Evolutionary conservation across 805 yeast genomes (phyloP), one percentile per base, ranked within the genome.

Genomic region (Hanseniaspora vineae): DNA sequence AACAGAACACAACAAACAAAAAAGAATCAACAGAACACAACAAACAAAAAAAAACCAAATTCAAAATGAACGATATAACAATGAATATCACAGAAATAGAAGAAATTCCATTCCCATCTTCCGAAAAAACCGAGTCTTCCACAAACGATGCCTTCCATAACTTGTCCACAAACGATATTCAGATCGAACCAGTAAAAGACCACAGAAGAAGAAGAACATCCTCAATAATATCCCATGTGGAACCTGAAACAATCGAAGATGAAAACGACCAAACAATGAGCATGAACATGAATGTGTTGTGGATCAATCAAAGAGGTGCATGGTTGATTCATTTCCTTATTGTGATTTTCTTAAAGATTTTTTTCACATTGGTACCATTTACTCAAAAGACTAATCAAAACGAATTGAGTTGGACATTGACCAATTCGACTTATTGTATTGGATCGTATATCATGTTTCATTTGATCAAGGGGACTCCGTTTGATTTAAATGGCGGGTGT

Each of bases 371-470:
- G 52, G 69, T 90, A 40, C 90, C 95, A 1, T 37, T 37, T 10
- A n/a, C 15, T 6, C 15, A 33, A 13, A 5, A 33, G 46, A 78
- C 81, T 51, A 80, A 77, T 49, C 42, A 44, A 1, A 48, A 46
- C 5, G 94, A 89, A 62, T 75, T 88, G 73, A 76, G 84, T 50
- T 90, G 98, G 98, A 86, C 97, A 2, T 66, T 92, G 54, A 90
- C 97, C 6, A 92, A 90, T 61, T 75, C 83, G 45, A 81, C 95
- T 6, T 90, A 90, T 63, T 90, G 84, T 48, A 77, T 84, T 54
- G 97, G 97, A 3, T 81, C 94, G 0, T 92, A 88, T 63, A 78
- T 90, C 52, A 92, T 90, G 97, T 92, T 90, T 63, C 98, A 90
- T 65, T 82, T 85, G 62, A 86, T 92, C 42, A 92, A 90, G 59